phyloP scores from a whole-genome alignment of 1,284 basidiomycete genomes.

The Melampsora americana region DNA sequence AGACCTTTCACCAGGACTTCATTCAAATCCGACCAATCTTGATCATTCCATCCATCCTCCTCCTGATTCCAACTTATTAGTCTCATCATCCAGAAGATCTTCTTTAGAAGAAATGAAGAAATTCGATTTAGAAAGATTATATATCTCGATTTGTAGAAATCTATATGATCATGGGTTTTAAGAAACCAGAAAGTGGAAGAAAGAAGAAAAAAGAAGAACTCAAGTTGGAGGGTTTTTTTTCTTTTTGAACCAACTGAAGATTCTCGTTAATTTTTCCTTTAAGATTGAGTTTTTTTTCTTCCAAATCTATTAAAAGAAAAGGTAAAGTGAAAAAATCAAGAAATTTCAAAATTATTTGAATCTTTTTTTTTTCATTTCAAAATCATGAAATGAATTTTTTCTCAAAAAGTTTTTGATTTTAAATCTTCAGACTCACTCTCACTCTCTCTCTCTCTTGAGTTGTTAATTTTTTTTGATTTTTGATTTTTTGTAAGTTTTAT shows the following conservation, averaged over 20 bases:
- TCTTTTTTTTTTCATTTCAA: too few species aligned
- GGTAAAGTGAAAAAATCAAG: too few species aligned
- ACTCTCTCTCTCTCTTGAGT: background rate
- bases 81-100: background rate
- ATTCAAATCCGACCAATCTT: background rate
- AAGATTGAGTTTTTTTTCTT: too few species aligned
- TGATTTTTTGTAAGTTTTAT: background rate
- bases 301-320: too few species aligned
- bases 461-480: background rate
- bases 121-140: constrained; percentile 23
- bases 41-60: background rate
- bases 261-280: too few species aligned
- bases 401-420: too few species aligned
- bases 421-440: background rate
- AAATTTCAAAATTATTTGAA: too few species aligned
- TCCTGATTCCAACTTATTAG: background rate
- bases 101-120: background rate
- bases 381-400: too few species aligned
- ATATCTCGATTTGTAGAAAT: constrained; percentile 31
- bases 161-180: constrained; percentile 40
- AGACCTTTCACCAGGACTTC: background rate
- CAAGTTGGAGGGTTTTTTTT: too few species aligned
- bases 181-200: background rate
- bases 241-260: too few species aligned
- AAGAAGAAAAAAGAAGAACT: background rate